phyloP scores from a whole-genome alignment of 257 asterid species.

The Linaria vulgaris region DNA sequence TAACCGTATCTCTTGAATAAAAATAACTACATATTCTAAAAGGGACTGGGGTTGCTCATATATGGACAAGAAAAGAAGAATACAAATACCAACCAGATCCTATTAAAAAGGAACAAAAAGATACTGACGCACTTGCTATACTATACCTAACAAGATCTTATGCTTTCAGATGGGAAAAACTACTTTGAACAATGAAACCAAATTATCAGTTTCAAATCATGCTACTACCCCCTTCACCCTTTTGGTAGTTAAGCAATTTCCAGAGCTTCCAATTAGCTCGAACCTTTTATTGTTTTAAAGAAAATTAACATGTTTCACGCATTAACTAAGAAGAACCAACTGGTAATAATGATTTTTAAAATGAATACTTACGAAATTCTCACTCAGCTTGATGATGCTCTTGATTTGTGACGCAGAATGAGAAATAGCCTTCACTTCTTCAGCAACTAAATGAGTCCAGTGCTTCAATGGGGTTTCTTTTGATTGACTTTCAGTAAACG shows the following conservation, averaged over 20 bases:
- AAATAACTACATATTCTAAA: constrained; percentile 1
- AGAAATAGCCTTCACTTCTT: constrained; percentile 91
- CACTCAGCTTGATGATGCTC: constrained; percentile 43
- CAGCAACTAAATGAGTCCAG: constrained; percentile 60
- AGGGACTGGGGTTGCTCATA: constrained; percentile 3
- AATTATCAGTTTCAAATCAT: constrained; percentile 14
- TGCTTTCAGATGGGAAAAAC: constrained; percentile 22
- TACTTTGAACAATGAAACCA: constrained; percentile 7
- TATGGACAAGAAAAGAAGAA: constrained; percentile 19
- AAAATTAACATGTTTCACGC: constrained; percentile 20
- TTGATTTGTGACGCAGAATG: constrained; percentile 62
- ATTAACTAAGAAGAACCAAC: background rate
- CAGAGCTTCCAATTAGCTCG: constrained; percentile 10
- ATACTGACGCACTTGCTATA: constrained; percentile 5
- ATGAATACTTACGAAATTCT: constrained; percentile 49
- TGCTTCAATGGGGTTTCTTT: constrained; percentile 54
- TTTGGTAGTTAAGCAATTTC: constrained; percentile 10
- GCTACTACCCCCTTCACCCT: constrained; percentile 10
- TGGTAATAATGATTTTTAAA: constrained; percentile 19
- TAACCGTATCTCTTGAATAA: constrained; percentile 8
- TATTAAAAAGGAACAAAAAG: background rate
- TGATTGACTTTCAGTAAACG: constrained; percentile 51
- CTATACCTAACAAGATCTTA: constrained; percentile 13
- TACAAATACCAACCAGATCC: constrained; percentile 15
- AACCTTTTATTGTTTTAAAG: background rate